Evolutionary conservation across 176 grass and related monocot genomes (phyloP).

Genomic region (Phoenix dactylifera): DNA sequence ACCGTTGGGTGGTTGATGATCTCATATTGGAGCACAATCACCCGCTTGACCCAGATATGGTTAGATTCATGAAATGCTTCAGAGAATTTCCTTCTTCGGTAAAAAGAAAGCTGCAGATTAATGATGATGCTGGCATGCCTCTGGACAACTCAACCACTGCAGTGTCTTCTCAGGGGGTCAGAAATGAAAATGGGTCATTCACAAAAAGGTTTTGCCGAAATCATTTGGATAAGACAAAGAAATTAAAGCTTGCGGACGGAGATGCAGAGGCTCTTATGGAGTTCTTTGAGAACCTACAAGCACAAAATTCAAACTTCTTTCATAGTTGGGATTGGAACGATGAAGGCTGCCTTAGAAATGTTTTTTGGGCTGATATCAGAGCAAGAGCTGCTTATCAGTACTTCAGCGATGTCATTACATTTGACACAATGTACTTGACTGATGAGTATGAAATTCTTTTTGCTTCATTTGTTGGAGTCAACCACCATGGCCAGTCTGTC

Average conservation of each 20-base stretch:
- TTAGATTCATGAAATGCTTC: slow-evolving; percentile 71
- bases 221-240: no score
- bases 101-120: slow-evolving; percentile 51
- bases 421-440: slow-evolving; percentile 70
- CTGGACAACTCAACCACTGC: slow-evolving; percentile 44
- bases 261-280: no score
- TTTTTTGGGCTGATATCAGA: no score
- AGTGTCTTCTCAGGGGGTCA: slow-evolving; percentile 10
- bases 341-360: no score
- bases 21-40: slow-evolving; percentile 75
- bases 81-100: slow-evolving; percentile 53
- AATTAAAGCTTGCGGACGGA: no score
- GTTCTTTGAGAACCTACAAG: no score
- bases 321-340: no score
- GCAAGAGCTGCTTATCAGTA: no score
- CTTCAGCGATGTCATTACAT: slow-evolving; percentile 31
- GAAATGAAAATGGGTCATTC: no score
- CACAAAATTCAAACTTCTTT: no score
- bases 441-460: slow-evolving; percentile 40
- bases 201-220: no score
- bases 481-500: slow-evolving; percentile 80
- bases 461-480: slow-evolving; percentile 64
- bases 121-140: slow-evolving; percentile 35
- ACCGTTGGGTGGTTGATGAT: slow-evolving; percentile 68
- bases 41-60: slow-evolving; percentile 67